A percentile compares a stretch with the other conserved stretches of the same genome.
phyloP scores from a whole-genome alignment of 352 stramenopile species.

The Phytophthora ohioensis region DNA sequence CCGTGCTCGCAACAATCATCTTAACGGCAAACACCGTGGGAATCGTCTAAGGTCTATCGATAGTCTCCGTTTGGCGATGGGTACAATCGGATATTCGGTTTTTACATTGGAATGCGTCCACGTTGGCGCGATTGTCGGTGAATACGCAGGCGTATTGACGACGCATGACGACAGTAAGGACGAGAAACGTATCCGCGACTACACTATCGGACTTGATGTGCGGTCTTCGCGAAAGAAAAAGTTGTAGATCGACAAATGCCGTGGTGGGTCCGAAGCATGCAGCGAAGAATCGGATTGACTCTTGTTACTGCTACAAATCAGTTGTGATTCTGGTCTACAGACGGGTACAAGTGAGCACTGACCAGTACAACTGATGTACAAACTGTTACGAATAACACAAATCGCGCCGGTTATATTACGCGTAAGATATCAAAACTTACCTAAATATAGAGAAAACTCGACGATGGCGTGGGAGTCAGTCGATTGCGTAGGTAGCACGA shows the following conservation, averaged over 20 bases:
- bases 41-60: background rate
- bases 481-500: too few relatives aligned
- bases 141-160: background rate
- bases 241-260: background rate
- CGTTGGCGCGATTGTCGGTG: background rate
- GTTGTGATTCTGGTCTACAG: too few relatives aligned
- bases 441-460: too few relatives aligned
- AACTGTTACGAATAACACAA: too few relatives aligned
- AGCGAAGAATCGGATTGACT: too few relatives aligned
- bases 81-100: background rate
- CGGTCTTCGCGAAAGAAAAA: background rate
- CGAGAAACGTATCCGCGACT: background rate
- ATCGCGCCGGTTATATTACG: too few relatives aligned
- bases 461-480: too few relatives aligned
- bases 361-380: too few relatives aligned
- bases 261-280: too few relatives aligned
- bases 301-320: too few relatives aligned
- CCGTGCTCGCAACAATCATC: background rate
- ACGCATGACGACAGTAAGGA: background rate
- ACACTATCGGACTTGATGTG: background rate
- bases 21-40: background rate
- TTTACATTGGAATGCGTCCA: background rate
- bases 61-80: background rate
- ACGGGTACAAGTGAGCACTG: too few relatives aligned
- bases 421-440: too few relatives aligned